Conservation (phyloP, 2,329 filamentous ascomycete species). For the Aspergillus candidus region DNA sequence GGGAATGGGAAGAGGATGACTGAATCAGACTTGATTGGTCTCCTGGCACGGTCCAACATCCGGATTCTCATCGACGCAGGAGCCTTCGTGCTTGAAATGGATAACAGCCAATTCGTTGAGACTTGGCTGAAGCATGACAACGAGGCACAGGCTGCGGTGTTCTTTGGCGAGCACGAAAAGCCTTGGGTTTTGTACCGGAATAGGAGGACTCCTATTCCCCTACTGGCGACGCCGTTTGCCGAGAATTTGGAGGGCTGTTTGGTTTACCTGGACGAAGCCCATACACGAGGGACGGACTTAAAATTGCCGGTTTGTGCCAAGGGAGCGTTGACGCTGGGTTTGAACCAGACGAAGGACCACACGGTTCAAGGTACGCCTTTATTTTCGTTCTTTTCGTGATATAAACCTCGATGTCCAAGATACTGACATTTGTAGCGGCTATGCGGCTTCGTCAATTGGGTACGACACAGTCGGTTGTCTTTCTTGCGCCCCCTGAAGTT, state of each 20-base stretch:
- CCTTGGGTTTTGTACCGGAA: slow-evolving; percentile 42
- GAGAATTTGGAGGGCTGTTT: slow-evolving; percentile 49
- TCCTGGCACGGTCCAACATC: slow-evolving; percentile 36
- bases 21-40: slow-evolving; percentile 42
- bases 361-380: slow-evolving; percentile 50
- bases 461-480: slow-evolving; percentile 50
- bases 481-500: slow-evolving; percentile 55
- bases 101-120: slow-evolving; percentile 46
- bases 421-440: slow-evolving; percentile 42
- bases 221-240: slow-evolving; percentile 51
- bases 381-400: background rate
- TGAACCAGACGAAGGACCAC: slow-evolving; percentile 55
- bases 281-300: slow-evolving; percentile 57
- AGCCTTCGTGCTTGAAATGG: slow-evolving; percentile 58
- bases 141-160: slow-evolving; percentile 48
- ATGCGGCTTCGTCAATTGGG: slow-evolving; percentile 59
- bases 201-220: slow-evolving; percentile 32
- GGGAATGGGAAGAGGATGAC: slow-evolving; percentile 33
- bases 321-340: slow-evolving; percentile 53
- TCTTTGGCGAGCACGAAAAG: slow-evolving; percentile 46
- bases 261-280: slow-evolving; percentile 56
- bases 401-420: background rate
- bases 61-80: slow-evolving; percentile 59
- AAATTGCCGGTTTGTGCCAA: slow-evolving; percentile 45
- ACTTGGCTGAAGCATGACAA: slow-evolving; percentile 47